phyloP scores from a whole-genome alignment of 768 basidiomycete species.

The Saitozyma sp. region DNA sequence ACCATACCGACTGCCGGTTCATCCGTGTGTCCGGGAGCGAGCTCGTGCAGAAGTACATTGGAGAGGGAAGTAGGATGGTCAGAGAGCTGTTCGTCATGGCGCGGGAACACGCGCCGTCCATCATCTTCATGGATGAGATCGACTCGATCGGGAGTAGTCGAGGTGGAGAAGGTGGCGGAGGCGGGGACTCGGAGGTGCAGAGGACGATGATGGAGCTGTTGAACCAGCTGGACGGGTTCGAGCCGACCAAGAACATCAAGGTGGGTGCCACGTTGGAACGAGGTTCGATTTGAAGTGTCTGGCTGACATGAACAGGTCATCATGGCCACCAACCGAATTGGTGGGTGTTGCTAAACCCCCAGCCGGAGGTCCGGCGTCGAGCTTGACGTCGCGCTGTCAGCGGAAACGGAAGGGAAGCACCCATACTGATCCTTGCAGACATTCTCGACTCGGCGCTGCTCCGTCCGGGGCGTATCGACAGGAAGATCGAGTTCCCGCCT shows the following conservation, averaged over 20 bases:
- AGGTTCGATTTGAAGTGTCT: not conserved
- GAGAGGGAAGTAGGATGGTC: constrained; percentile 94
- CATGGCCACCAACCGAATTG: constrained; percentile 98
- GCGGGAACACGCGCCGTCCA: constrained; percentile 91
- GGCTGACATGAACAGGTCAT: constrained; percentile 58
- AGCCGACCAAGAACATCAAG: constrained; percentile 78
- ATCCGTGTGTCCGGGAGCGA: constrained; percentile 93
- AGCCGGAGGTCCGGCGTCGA: too few relatives aligned
- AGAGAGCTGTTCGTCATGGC: constrained; percentile 98
- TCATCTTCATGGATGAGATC: constrained; percentile 99
- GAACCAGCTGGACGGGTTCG: constrained; percentile 87
- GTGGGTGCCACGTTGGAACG: constrained; percentile 34
- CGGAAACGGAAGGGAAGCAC: not conserved
- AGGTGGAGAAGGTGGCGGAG: constrained; percentile 70
- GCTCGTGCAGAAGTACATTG: constrained; percentile 96
- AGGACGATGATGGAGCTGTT: constrained; percentile 85
- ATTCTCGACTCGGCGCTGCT: constrained; percentile 91
- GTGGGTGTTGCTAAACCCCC: constrained; percentile 39
- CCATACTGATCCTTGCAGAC: constrained; percentile 55
- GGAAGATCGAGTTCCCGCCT: constrained; percentile 98
- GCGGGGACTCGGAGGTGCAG: constrained; percentile 85
- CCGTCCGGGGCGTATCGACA: constrained; percentile 90
- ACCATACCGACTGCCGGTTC: constrained; percentile 97
- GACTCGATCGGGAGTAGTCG: constrained; percentile 93
- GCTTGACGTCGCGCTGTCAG: not conserved